These are phyloP conservation scores for Oxyria digyna DNA, from an alignment of 148 eudicot species.

Conservation along the genomic window DNA sequence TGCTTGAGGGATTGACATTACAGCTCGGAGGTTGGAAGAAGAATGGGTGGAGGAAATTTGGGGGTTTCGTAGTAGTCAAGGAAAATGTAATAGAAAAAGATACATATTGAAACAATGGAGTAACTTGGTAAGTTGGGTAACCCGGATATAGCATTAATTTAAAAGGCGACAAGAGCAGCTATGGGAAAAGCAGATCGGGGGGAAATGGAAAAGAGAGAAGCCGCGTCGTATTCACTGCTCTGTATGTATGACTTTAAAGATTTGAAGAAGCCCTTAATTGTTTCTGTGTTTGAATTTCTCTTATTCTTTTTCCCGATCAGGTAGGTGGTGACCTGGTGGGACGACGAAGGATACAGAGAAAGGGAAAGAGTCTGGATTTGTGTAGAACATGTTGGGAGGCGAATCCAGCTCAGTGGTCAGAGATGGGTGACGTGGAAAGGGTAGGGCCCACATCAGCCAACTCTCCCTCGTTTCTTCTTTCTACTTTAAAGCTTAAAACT, in stretches of 20 bases:
- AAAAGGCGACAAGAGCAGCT: background rate
- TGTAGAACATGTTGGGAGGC: background rate
- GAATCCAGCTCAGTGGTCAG: background rate
- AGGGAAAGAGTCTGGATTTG: background rate
- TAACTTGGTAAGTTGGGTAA: background rate
- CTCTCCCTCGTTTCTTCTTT: too few species aligned
- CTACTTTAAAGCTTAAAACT: too few species aligned
- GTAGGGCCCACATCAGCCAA: background rate
- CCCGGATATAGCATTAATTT: background rate
- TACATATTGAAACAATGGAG: background rate
- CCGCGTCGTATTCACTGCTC: background rate
- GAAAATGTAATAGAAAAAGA: background rate
- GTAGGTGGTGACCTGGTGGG: background rate
- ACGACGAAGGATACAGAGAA: background rate
- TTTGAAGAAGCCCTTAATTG: background rate
- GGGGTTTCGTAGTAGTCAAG: background rate
- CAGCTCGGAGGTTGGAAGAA: background rate
- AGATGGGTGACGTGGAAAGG: background rate
- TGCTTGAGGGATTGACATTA: conserved; percentile 14
- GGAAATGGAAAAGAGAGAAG: background rate
- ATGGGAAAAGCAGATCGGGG: background rate
- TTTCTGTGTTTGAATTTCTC: background rate
- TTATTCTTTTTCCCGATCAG: background rate
- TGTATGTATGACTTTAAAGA: background rate
- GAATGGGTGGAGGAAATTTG: background rate